Evolutionary conservation across 2,329 filamentous ascomycete species (phyloP).

Genomic region (Aspergillus vadensis): DNA sequence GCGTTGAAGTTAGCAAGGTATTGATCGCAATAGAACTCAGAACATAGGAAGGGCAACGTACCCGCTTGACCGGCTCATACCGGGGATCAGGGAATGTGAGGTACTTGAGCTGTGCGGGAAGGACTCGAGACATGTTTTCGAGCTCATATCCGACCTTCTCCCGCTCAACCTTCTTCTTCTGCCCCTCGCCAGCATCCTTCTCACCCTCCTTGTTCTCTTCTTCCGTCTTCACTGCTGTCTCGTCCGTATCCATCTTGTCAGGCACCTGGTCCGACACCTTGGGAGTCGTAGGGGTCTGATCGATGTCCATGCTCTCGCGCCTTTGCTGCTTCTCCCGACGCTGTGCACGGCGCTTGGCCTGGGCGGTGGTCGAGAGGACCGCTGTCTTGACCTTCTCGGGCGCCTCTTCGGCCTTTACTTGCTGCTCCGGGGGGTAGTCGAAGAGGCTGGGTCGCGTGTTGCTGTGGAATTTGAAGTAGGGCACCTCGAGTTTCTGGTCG

Average conservation of each 20-base stretch:
- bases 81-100: constrained; percentile 88
- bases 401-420: constrained; percentile 91
- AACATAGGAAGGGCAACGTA: constrained; percentile 46
- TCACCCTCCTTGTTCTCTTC: constrained; percentile 61
- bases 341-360: constrained; percentile 91
- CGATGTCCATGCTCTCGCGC: constrained; percentile 93
- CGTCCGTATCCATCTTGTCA: constrained; percentile 82
- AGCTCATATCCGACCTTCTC: constrained; percentile 97
- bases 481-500: constrained; percentile 89
- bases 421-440: constrained; percentile 95
- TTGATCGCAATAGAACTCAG: neutral
- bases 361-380: constrained; percentile 92
- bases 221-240: constrained; percentile 62
- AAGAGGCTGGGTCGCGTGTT: constrained; percentile 93
- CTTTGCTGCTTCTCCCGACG: constrained; percentile 90
- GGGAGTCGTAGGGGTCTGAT: constrained; percentile 73
- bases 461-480: constrained; percentile 93
- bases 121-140: constrained; percentile 93
- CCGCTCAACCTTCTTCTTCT: constrained; percentile 89
- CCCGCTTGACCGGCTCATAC: constrained; percentile 92
- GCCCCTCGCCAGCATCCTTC: constrained; percentile 60
- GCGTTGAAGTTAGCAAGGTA: constrained; percentile 43
- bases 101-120: constrained; percentile 91
- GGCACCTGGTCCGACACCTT: constrained; percentile 61
- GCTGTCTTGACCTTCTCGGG: constrained; percentile 94